Evolutionary conservation across 768 basidiomycete species (phyloP), one percentile per base, ranked within the genome.

Genomic region (Boletus reticuloceps): DNA sequence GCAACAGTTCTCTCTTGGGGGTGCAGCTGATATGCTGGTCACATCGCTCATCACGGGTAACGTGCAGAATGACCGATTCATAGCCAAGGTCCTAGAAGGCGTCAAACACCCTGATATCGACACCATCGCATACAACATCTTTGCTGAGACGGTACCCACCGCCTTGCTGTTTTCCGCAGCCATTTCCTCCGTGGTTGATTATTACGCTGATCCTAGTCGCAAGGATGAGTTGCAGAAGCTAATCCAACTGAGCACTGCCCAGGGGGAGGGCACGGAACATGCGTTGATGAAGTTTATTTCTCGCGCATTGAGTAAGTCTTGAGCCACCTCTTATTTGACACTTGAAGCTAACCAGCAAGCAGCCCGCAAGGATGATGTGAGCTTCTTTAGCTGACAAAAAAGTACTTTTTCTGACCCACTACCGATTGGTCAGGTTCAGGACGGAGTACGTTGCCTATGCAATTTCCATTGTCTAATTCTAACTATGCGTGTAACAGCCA

Each of bases 161-260:
- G 77, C 80, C 3, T 72, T 82, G 0, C 63, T 81, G 7, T 86
- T 82, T 71, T 82, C 83, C 1, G 75, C 82, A 48, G 76, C 78
- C 12, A 67, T 88, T 40, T 74, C 80, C 4, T 77, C 80, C 51
- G 76, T 85, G 22, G 73, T 89, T 47, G 74, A 86, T 62, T 86
- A 82, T 69, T 89, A 82, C 60, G 70, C 88, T 14, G 71, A 75
- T 11, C 73, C 75, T 1, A 66, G 64, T 40, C 69, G 69, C 57
- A 46, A 66, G 51, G 46, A 65, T 17, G 74, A 72, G 6, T 40
- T 61, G 14, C 29, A 69, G 22, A 72, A 79, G 34, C 74, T 86
- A 31, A 69, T 77, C 2, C 59, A 55, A 17, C 60, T 81, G 29
- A 68, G 70, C 31, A 53, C 65, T n/a, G 49, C 57, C 17, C 64